Percentiles rank a stretch among this genome's conserved stretches.
Evolutionary conservation across 306 rosid species (phyloP).

Genomic region (Pyrus pyrifolia): DNA sequence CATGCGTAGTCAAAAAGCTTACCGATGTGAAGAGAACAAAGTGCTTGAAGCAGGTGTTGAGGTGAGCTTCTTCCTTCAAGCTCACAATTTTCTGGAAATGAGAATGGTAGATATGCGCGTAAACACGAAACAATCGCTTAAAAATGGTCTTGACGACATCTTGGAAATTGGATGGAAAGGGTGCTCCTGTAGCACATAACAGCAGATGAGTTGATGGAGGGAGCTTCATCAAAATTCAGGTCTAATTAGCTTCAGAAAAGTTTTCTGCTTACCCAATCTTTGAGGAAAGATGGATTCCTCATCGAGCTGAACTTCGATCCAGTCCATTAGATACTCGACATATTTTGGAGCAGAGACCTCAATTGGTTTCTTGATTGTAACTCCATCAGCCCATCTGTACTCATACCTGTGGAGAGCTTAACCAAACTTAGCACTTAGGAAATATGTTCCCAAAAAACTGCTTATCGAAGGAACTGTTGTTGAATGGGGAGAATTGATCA

Average conservation of each 20-base stretch:
- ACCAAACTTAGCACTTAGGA: conserved; percentile 7
- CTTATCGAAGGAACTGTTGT: not conserved
- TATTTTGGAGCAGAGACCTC: conserved; percentile 93
- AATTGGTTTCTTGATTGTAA: conserved; percentile 65
- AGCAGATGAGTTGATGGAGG: not conserved
- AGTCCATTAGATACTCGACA: conserved; percentile 81
- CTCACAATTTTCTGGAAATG: conserved; percentile 79
- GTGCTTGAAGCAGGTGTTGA: conserved; percentile 91
- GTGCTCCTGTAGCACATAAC: conserved; percentile 43
- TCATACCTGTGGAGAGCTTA: conserved; percentile 46
- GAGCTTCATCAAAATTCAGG: not conserved
- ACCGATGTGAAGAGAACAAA: conserved; percentile 84
- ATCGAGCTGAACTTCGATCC: conserved; percentile 83
- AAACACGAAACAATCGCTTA: conserved; percentile 79
- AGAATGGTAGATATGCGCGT: conserved; percentile 80
- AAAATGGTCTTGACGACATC: conserved; percentile 82
- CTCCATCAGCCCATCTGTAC: conserved; percentile 92
- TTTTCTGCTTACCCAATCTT: conserved; percentile 44
- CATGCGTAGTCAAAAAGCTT: conserved; percentile 14
- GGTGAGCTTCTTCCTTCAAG: conserved; percentile 91
- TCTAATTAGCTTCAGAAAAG: not conserved
- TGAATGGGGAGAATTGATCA: not conserved
- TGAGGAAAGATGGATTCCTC: conserved; percentile 84
- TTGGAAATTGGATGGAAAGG: conserved; percentile 65
- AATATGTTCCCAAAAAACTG: not conserved